phyloP scores from a whole-genome alignment of 495 filamentous ascomycete species.

The Barbatosphaeria neglecta region DNA sequence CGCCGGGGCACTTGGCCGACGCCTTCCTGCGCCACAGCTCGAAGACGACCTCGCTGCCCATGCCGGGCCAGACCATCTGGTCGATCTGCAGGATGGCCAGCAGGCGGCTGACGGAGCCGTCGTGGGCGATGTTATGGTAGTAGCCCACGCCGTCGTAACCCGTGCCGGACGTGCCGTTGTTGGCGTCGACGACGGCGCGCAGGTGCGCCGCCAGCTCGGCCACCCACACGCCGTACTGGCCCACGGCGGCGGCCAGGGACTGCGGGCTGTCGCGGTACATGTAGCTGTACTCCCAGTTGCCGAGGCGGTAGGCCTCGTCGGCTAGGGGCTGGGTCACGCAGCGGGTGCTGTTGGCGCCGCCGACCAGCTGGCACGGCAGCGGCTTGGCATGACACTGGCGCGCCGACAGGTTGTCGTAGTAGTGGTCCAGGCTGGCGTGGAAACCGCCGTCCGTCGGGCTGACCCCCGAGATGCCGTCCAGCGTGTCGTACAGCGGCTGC shows the following conservation, averaged over 20 bases:
- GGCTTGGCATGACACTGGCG: constrained; percentile 54
- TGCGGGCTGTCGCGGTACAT: constrained; percentile 48
- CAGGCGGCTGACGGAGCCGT: constrained; percentile 51
- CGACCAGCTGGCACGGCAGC: constrained; percentile 43
- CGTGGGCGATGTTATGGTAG: constrained; percentile 58
- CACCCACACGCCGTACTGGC: constrained; percentile 50
- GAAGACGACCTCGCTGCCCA: constrained; percentile 60
- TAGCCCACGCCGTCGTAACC: constrained; percentile 33
- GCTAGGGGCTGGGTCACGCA: constrained; percentile 47
- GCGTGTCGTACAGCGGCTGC: constrained; percentile 30
- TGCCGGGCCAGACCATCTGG: constrained; percentile 63
- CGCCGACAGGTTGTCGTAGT: constrained; percentile 61
- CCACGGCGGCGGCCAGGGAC: constrained; percentile 42
- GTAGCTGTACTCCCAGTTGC: constrained; percentile 59
- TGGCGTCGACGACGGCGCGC: constrained; percentile 29
- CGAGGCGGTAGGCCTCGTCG: constrained; percentile 52
- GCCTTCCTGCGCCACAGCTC: constrained; percentile 40
- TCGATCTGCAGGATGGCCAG: constrained; percentile 53
- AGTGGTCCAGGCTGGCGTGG: constrained; percentile 56
- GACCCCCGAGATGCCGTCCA: constrained; percentile 52
- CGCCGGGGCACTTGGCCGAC: constrained; percentile 41
- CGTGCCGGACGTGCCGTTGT: constrained; percentile 22
- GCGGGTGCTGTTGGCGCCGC: constrained; percentile 16
- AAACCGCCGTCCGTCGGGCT: constrained; percentile 40
- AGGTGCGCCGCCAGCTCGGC: constrained; percentile 52